Base-by-base conservation (phyloP, 129 eudicot genomes). In the Sambucus nigra region DNA sequence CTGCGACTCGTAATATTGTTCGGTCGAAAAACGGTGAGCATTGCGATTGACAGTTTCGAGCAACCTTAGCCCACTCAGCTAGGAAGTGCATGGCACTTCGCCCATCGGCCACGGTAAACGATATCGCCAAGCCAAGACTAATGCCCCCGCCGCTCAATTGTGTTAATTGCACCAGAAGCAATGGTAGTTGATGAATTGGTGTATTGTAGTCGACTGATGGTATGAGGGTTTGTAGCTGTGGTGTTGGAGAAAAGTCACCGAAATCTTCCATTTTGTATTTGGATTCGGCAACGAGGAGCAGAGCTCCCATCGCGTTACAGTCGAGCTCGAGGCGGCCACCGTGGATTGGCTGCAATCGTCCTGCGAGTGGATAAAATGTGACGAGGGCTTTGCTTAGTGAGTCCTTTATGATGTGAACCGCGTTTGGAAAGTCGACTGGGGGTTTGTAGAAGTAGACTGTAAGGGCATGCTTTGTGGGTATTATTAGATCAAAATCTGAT, bases 31-130 rank as follows among this genome's bases (percentile, higher is more conserved):
- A 42, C 4, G 94, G 94, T 1, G 39, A 44, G 4, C 45, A 25
- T 9, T 23, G 69, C 17, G 69, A 1, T 2, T 59, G 67, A 63
- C 53, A 69, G 9, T 85, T 85, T 0, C 82, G 77, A 56, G 85
- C 71, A 51, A 77, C 66, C 57, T 67, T 73, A 8, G 82, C 82
- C 88, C 88, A 80, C 67, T 84, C 94, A 0, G 86, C 25, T 47
- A 84, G n/a, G 67, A 84, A 84, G 60, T 80, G 83, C 32, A 76
- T 59, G 0, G 86, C 77, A 14, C 89, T 71, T 28, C 70, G 88
- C 15, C 94, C 94, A 19, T 84, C 94, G 0, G 55, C 94, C n/a
- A 70, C 68, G 2, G 52, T 72, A 67, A 77, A 89, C 0, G 82
- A 80, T 50, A 77, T 77, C 19, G 32, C 54, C 22, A 68, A 41